These are phyloP conservation scores for Pseudozyma sp. DNA, from an alignment of 1,284 basidiomycete genomes.

Conservation along the genomic window DNA sequence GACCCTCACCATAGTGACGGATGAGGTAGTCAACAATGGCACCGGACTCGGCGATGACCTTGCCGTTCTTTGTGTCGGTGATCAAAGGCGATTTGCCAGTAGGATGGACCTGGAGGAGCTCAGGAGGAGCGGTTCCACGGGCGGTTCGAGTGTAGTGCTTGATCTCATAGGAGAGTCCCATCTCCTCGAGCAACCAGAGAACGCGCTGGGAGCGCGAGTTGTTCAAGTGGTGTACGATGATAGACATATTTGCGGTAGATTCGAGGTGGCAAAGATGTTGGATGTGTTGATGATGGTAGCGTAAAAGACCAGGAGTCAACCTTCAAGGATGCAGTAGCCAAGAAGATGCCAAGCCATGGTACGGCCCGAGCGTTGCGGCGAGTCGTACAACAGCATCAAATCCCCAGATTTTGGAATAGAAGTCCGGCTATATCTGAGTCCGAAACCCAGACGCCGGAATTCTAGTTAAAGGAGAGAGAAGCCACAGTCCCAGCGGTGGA, in stretches of 20 bases:
- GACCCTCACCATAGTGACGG: conserved; percentile 62
- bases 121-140: conserved; percentile 54
- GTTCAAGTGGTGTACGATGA: conserved; percentile 65
- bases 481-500: no score
- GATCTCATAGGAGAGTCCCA: conserved; percentile 63
- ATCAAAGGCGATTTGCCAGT: conserved; percentile 67
- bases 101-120: conserved; percentile 60
- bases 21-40: conserved; percentile 68
- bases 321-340: no score
- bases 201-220: conserved; percentile 67
- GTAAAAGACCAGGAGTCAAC: no score
- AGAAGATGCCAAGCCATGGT: no score
- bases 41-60: conserved; percentile 65
- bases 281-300: no score
- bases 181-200: conserved; percentile 68
- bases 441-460: no score
- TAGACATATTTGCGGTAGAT: conserved; percentile 37
- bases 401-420: no score
- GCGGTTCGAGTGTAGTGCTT: conserved; percentile 60
- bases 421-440: no score
- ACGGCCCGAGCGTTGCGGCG: no score
- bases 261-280: no score
- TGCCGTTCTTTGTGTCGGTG: conserved; percentile 56
- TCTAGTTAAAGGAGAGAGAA: no score
- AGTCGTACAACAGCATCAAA: no score